These are phyloP conservation scores for Leccinum uliginosum DNA, from an alignment of 768 basidiomycete genomes.

Conservation along the genomic window DNA sequence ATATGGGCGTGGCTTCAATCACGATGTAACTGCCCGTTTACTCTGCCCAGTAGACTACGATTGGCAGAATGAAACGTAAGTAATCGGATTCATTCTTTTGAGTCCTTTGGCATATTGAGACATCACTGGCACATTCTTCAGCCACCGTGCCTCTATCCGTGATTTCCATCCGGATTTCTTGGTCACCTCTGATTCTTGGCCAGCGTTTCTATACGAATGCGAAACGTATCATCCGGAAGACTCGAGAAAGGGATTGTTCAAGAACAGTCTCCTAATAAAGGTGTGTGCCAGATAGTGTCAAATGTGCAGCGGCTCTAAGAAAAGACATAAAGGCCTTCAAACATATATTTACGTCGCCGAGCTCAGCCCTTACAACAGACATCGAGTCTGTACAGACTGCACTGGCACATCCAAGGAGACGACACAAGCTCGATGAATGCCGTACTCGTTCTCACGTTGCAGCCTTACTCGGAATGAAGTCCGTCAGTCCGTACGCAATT, in stretches of 20 bases:
- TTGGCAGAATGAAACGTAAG: neutral
- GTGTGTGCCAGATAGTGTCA: neutral
- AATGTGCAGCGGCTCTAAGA: neutral
- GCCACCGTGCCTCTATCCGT: neutral
- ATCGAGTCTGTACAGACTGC: no score
- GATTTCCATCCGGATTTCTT: neutral
- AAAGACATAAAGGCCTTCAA: neutral
- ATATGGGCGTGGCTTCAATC: no score
- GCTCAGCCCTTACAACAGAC: neutral
- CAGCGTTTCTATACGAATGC: neutral
- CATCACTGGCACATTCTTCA: neutral
- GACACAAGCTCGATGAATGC: neutral
- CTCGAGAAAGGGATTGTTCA: neutral
- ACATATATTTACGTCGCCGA: neutral
- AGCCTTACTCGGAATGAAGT: neutral
- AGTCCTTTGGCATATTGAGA: no score
- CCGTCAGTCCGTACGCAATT: neutral
- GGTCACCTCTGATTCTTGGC: neutral
- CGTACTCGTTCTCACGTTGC: neutral
- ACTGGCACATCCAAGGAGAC: neutral
- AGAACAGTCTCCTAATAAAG: neutral
- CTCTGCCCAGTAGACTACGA: conserved; percentile 13
- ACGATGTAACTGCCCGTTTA: conserved; percentile 3
- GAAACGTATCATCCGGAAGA: neutral
- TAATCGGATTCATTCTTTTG: neutral